phyloP scores from a whole-genome alignment of 2,329 filamentous ascomycete species.

The Hortaea sp. region DNA sequence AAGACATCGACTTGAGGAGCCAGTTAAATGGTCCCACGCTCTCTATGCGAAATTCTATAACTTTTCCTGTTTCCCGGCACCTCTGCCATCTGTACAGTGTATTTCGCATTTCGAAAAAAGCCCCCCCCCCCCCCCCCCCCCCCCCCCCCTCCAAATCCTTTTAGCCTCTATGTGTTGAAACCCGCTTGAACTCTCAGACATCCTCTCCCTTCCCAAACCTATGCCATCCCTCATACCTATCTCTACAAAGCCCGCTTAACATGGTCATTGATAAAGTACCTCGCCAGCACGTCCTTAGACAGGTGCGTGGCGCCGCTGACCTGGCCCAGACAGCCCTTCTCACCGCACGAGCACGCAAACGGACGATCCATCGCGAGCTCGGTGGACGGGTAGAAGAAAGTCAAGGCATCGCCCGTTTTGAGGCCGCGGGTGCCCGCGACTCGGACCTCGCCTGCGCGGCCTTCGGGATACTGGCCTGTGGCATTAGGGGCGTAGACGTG shows the following conservation, averaged over 20 bases:
- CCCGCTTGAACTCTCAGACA: no score
- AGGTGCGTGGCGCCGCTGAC: slow-evolving; percentile 32
- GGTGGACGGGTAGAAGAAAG: slow-evolving; percentile 40
- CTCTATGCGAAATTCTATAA: no score
- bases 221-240: not conserved
- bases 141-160: no score
- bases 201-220: not conserved
- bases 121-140: no score
- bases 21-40: no score
- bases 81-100: no score
- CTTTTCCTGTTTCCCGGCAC: no score
- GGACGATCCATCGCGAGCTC: slow-evolving; percentile 39
- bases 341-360: slow-evolving; percentile 35
- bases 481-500: slow-evolving; percentile 32
- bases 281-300: slow-evolving; percentile 20
- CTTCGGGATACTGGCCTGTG: slow-evolving; percentile 16
- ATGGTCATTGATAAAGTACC: slow-evolving; percentile 35
- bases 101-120: no score
- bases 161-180: no score
- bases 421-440: slow-evolving; percentile 26
- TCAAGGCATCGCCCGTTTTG: slow-evolving; percentile 31
- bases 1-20: no score
- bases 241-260: slow-evolving; percentile 13
- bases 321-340: slow-evolving; percentile 27
- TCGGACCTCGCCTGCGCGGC: slow-evolving; percentile 8